phyloP scores from a whole-genome alignment of 805 yeast genomes.

The Scheffersomyces spartinae region DNA sequence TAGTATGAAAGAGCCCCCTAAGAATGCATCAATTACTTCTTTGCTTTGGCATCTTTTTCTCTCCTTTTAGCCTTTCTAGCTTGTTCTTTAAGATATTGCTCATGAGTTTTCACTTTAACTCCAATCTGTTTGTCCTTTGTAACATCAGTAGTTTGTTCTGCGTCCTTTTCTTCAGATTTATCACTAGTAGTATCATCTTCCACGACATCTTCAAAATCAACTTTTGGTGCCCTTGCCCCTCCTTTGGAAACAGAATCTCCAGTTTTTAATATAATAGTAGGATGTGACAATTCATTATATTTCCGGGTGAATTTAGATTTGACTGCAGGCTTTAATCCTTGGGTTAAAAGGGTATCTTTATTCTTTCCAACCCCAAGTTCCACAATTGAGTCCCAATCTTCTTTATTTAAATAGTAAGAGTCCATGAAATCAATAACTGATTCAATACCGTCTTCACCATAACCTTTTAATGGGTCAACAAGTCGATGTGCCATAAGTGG shows the following conservation, averaged over 20 bases:
- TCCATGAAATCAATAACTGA: conserved; percentile 69
- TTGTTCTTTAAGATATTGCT: conserved; percentile 6
- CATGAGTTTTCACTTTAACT: conserved; percentile 11
- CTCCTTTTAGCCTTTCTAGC: conserved; percentile 19
- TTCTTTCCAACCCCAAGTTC: conserved; percentile 66
- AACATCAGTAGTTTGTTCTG: conserved; percentile 33
- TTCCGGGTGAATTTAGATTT: conserved; percentile 80
- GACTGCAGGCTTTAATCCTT: conserved; percentile 63
- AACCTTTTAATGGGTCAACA: conserved; percentile 41
- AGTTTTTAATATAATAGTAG: conserved; percentile 70
- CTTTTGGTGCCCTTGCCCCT: conserved; percentile 22
- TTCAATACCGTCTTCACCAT: conserved; percentile 53
- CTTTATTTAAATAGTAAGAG: conserved; percentile 72
- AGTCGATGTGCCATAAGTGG: conserved; percentile 51
- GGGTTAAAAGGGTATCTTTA: conserved; percentile 36
- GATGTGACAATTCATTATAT: conserved; percentile 70
- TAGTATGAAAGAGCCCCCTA: too few species aligned
- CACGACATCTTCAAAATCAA: conserved; percentile 64
- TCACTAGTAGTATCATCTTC: conserved; percentile 42
- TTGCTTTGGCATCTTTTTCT: conserved; percentile 3
- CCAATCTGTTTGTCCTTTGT: conserved; percentile 57
- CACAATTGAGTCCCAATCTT: conserved; percentile 84
- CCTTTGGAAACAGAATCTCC: conserved; percentile 44
- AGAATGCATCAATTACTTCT: too few species aligned
- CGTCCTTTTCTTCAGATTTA: conserved; percentile 33